A percentile compares a stretch with the other conserved stretches of the same genome.
Conservation (phyloP, 371 early-diverging fungal species). For the Syncephalastrum contaminatum region DNA sequence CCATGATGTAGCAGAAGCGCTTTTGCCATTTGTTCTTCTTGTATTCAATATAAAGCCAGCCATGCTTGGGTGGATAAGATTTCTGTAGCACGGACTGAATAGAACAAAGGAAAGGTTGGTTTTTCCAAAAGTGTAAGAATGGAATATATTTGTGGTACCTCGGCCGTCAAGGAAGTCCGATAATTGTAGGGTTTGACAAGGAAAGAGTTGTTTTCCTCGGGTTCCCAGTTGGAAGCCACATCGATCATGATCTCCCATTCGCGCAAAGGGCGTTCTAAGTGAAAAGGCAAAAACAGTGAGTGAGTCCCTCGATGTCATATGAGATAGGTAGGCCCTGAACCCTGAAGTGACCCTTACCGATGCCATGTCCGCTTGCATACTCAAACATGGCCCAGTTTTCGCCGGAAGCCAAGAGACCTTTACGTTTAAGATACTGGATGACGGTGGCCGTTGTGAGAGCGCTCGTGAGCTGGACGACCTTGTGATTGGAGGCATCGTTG, state of each 20-base stretch:
- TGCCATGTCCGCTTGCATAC: conserved; percentile 74
- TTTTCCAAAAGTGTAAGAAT: conserved; percentile 14
- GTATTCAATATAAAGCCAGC: conserved; percentile 66
- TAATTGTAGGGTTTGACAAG: conserved; percentile 72
- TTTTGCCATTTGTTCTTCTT: conserved; percentile 81
- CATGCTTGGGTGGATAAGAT: conserved; percentile 54
- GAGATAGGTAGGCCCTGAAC: too few relatives aligned
- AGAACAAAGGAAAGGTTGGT: not conserved
- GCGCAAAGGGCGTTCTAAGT: conserved; percentile 80
- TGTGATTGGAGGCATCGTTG: conserved; percentile 70
- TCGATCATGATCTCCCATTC: conserved; percentile 89
- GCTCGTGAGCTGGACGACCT: conserved; percentile 73
- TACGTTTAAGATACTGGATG: conserved; percentile 62
- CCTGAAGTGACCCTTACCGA: conserved; percentile 35
- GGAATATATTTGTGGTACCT: conserved; percentile 26
- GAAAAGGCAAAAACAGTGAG: not conserved
- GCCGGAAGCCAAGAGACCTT: conserved; percentile 56
- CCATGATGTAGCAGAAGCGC: conserved; percentile 64
- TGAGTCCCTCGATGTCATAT: too few relatives aligned
- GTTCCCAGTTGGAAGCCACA: conserved; percentile 80
- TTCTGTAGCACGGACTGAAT: conserved; percentile 32
- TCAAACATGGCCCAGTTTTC: conserved; percentile 90
- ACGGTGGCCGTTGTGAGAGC: conserved; percentile 74
- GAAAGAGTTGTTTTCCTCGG: conserved; percentile 67
- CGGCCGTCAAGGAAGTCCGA: conserved; percentile 42